These are phyloP conservation scores for Closterium sp. DNA, from an alignment of 139 green algal genomes.

Conservation along the genomic window DNA sequence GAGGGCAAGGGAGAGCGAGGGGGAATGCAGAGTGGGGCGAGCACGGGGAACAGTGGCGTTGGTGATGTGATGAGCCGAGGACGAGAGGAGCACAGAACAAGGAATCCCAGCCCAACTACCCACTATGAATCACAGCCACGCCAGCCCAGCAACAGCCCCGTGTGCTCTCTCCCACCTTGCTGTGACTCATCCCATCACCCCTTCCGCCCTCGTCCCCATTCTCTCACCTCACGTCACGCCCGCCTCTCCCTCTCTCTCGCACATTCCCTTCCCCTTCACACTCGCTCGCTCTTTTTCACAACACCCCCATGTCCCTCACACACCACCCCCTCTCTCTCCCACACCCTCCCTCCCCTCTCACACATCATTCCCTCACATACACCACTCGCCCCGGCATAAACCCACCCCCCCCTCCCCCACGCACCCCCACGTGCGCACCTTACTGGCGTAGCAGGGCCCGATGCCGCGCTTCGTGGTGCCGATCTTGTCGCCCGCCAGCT, in stretches of 20 bases:
- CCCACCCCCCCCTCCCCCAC: neutral
- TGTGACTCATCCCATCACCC: neutral
- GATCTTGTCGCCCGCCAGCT: constrained; percentile 89
- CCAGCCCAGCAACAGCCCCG: neutral
- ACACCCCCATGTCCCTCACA: neutral
- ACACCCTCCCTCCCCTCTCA: neutral
- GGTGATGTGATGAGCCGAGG: no score
- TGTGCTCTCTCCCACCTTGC: neutral
- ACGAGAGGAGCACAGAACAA: neutral
- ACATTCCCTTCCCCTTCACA: neutral
- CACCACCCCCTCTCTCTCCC: neutral
- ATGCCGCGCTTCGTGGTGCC: constrained; percentile 98
- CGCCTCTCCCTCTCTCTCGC: neutral
- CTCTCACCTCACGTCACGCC: no score
- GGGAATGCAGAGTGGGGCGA: no score
- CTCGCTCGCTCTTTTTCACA: no score
- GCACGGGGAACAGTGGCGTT: no score
- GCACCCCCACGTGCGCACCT: constrained; percentile 53
- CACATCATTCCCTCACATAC: neutral
- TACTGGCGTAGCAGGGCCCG: constrained; percentile 92
- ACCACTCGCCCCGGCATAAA: neutral
- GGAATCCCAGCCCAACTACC: neutral
- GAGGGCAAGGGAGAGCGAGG: neutral
- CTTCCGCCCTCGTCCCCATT: neutral
- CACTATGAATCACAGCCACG: neutral